phyloP scores from a whole-genome alignment of 345 rosid species.

The Raphanus sativus region DNA sequence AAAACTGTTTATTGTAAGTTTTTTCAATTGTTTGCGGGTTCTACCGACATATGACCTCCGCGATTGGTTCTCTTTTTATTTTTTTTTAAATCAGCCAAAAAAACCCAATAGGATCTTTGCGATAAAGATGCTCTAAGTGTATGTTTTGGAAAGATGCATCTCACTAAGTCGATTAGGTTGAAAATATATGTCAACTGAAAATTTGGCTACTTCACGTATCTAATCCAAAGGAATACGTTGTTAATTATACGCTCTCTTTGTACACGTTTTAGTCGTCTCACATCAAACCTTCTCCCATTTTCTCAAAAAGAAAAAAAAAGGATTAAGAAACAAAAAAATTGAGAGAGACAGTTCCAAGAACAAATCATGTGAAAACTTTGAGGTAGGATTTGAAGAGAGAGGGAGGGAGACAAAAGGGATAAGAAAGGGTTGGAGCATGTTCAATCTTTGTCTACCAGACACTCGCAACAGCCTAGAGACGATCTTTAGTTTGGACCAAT shows the following conservation, averaged over 20 bases:
- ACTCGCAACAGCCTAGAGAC: conserved; percentile 8
- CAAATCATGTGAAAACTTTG: conserved; percentile 36
- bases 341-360: conserved; percentile 28
- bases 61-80: too few relatives aligned
- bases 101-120: too few relatives aligned
- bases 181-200: not conserved
- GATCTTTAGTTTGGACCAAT: conserved; percentile 32
- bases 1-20: too few relatives aligned
- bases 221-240: conserved; percentile 15
- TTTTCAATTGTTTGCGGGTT: too few relatives aligned
- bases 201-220: conserved; percentile 29
- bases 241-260: conserved; percentile 1
- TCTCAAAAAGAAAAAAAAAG: not conserved
- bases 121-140: too few relatives aligned
- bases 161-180: not conserved
- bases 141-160: too few relatives aligned
- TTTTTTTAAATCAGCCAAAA: too few relatives aligned
- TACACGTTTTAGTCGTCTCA: conserved; percentile 33
- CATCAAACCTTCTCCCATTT: not conserved
- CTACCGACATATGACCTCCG: too few relatives aligned
- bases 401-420: conserved; percentile 27
- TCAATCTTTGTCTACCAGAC: conserved; percentile 32
- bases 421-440: conserved; percentile 40
- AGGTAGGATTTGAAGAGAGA: conserved; percentile 10
- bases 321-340: not conserved